Conservation (phyloP, 2,329 filamentous ascomycete species). For the Alternaria longipes region DNA sequence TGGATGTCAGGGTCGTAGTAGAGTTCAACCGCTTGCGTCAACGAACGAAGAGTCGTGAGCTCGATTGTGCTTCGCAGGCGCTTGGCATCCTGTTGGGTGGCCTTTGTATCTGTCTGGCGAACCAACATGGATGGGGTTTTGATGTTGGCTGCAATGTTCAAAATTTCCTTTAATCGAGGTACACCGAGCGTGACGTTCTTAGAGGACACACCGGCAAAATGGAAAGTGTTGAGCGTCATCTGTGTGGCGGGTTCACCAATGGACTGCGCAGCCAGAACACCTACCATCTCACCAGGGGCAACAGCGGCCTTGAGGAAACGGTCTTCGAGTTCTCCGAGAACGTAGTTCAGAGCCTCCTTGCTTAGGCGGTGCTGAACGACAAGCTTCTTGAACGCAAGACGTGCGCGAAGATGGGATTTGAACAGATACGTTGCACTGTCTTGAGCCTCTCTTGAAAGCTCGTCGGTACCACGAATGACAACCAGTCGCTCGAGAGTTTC, state of each 20-base stretch:
- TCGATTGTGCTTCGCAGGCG: slow-evolving; percentile 90
- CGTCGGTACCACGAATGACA: slow-evolving; percentile 85
- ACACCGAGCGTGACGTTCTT: slow-evolving; percentile 99
- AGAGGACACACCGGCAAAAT: slow-evolving; percentile 99
- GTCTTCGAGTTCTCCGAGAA: slow-evolving; percentile 88
- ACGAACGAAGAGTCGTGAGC: slow-evolving; percentile 90
- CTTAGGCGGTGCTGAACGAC: slow-evolving; percentile 86
- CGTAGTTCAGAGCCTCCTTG: slow-evolving; percentile 90
- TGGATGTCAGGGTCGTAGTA: slow-evolving; percentile 96
- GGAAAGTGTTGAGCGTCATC: slow-evolving; percentile 99
- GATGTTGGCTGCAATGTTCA: slow-evolving; percentile 97
- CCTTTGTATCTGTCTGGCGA: slow-evolving; percentile 71
- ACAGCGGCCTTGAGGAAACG: slow-evolving; percentile 87
- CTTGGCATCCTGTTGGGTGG: slow-evolving; percentile 80
- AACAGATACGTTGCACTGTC: slow-evolving; percentile 87
- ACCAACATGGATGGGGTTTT: slow-evolving; percentile 98
- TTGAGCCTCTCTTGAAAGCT: slow-evolving; percentile 85
- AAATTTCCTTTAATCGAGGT: slow-evolving; percentile 98
- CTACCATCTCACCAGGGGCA: slow-evolving; percentile 97
- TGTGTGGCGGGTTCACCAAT: slow-evolving; percentile 99
- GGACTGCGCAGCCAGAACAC: slow-evolving; percentile 95
- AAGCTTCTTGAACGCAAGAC: slow-evolving; percentile 90
- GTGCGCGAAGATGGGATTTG: slow-evolving; percentile 89
- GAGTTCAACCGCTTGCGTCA: slow-evolving; percentile 92
- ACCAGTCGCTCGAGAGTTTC: slow-evolving; percentile 78